A percentile compares a stretch with the other conserved stretches of the same genome.
These are phyloP conservation scores for Staphylotrichum longicolle DNA, from an alignment of 495 filamentous ascomycete genomes.

Conservation along the genomic window DNA sequence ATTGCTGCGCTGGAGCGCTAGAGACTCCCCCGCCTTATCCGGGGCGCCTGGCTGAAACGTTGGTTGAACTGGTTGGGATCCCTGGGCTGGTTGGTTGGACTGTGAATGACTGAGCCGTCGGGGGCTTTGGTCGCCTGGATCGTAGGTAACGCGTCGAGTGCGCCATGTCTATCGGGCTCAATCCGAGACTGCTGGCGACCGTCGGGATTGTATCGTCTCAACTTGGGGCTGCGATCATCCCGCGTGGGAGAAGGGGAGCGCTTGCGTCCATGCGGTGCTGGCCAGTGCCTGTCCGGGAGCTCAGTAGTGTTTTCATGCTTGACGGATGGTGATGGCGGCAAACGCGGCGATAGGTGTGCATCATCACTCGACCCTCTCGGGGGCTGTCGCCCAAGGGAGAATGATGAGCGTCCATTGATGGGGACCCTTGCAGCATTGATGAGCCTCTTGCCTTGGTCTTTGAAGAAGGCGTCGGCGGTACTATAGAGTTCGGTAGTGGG, in stretches of 20 bases:
- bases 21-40: neutral
- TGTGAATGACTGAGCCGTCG: neutral
- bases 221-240: conserved; percentile 3
- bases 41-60: neutral
- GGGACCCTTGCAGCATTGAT: conserved; percentile 23
- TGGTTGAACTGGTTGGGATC: neutral
- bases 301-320: neutral
- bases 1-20: neutral
- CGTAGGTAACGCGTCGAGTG: neutral
- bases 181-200: neutral
- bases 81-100: neutral
- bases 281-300: neutral
- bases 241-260: conserved; percentile 18
- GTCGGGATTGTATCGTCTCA: conserved; percentile 1
- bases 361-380: neutral
- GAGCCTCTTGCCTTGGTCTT: conserved; percentile 13
- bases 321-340: neutral
- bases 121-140: conserved; percentile 4
- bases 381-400: neutral
- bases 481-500: conserved; percentile 8
- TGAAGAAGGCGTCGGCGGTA: conserved; percentile 16
- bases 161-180: conserved; percentile 5
- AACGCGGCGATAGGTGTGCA: neutral
- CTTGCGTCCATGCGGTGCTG: conserved; percentile 6
- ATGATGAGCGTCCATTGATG: neutral